Base-by-base conservation (phyloP, 2,329 filamentous ascomycete species). In the Pleoardoris graminearum region DNA sequence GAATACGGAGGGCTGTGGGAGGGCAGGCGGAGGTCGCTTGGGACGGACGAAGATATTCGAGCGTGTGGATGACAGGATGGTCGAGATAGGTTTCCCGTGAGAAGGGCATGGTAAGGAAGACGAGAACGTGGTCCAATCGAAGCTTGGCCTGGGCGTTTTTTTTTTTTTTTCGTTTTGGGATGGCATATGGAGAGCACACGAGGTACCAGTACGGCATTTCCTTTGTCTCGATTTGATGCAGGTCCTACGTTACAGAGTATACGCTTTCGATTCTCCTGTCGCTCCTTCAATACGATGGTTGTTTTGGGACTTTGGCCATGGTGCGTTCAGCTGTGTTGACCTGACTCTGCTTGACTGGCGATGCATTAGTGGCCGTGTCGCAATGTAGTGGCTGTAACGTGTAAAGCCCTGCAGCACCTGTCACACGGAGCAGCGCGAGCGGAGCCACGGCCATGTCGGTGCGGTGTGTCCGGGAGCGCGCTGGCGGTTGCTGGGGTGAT, bases 1-100 rank as follows among this genome's bases (percentile, higher is more conserved):
- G 23, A 56, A 37, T 32, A 50, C 46, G 2, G 52, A 35, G 11
- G 58, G 56, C 2, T 67, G 62, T 50, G 50, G 46, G 23, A 7
- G 7, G 30, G 19, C 37, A 16, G 23, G 12, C 5, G 37, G 27
- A 23, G n/a, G 25, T 17, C 12, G 29, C 8, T 12, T 46, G 21
- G 43, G 43, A n/a, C 30, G 17, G n/a, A 35, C 21, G 21, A 25
- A 32, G 43, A 12, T 46, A 12, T 46, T 46, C 7, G 43, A 46
- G 30, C 30, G 43, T 14, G 30, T 35, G 16, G 43, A 21, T 8
- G 43, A 46, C 14, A 21, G 30, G n/a, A 46, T 46, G 43, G 43
- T 46, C 21, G 30, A 36, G 29, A 16, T 46, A 14, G 43, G 43
- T 2, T 7, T 17, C 8, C 21, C 27, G 19, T 46, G 30, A 46